Conservation (phyloP, 805 yeast species). For the Teunomyces atbi region DNA sequence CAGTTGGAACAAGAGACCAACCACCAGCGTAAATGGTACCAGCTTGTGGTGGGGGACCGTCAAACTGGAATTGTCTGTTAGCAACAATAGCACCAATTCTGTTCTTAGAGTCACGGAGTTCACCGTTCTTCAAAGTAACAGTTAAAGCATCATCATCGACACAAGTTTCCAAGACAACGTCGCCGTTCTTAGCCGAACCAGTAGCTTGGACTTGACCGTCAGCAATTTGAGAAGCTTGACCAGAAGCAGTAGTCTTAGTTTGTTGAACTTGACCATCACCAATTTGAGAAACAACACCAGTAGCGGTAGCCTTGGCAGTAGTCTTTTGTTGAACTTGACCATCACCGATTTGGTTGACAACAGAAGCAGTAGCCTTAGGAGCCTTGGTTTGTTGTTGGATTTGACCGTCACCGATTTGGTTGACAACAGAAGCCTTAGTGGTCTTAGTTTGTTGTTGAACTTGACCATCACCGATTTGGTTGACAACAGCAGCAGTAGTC, state of each 20-base stretch:
- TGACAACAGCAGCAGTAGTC: constrained; percentile 20
- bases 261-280: constrained; percentile 33
- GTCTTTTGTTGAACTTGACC: constrained; percentile 47
- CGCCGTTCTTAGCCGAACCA: neutral
- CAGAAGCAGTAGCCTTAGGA: constrained; percentile 17
- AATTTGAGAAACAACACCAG: constrained; percentile 40
- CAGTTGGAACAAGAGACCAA: constrained; percentile 20
- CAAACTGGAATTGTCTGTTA: constrained; percentile 78
- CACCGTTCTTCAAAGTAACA: constrained; percentile 49
- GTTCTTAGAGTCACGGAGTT: constrained; percentile 57
- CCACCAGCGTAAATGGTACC: constrained; percentile 31
- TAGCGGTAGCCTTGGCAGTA: constrained; percentile 20
- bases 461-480: constrained; percentile 39
- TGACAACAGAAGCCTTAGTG: constrained; percentile 16
- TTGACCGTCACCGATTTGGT: constrained; percentile 32
- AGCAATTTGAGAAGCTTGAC: constrained; percentile 18
- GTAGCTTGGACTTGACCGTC: constrained; percentile 34
- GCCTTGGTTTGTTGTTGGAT: constrained; percentile 28
- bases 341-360: constrained; percentile 43
- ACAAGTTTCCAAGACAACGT: constrained; percentile 18
- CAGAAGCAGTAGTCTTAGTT: constrained; percentile 24
- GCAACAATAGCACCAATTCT: constrained; percentile 80
- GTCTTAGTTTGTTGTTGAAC: constrained; percentile 21
- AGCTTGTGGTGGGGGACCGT: constrained; percentile 79
- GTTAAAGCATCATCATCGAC: constrained; percentile 42